phyloP scores from a whole-genome alignment of 2,329 filamentous ascomycete genomes.

The Talaromyces sp. region DNA sequence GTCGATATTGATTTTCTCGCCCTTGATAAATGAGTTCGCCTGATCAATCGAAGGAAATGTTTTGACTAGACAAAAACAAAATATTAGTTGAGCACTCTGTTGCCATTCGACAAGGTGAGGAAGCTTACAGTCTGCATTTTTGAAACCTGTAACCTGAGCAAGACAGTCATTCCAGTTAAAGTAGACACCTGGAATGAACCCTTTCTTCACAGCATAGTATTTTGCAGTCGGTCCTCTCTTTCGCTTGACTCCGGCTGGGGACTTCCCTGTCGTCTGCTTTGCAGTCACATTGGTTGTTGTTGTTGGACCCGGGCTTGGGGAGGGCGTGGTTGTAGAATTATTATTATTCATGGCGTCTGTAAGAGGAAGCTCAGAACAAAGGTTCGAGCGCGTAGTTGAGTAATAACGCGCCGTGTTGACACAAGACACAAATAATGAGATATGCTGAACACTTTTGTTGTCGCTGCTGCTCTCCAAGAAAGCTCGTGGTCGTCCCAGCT shows the following conservation, averaged over 20 bases:
- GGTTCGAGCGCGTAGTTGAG: not conserved
- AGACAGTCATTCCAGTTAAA: constrained; percentile 59
- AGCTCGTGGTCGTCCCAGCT: not conserved
- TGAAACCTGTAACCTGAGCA: constrained; percentile 56
- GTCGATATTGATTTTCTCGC: constrained; percentile 43
- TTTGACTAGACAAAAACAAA: constrained; percentile 56
- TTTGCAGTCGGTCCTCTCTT: constrained; percentile 50
- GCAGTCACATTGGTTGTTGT: constrained; percentile 19
- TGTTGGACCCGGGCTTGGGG: constrained; percentile 28
- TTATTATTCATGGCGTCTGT: not conserved
- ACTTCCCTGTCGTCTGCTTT: constrained; percentile 20
- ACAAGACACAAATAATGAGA: not conserved
- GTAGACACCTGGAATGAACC: constrained; percentile 59
- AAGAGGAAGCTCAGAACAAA: not conserved
- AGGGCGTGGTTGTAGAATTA: constrained; percentile 24
- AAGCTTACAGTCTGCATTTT: constrained; percentile 64
- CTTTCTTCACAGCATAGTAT: constrained; percentile 60
- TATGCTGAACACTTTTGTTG: not conserved
- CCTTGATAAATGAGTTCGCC: constrained; percentile 71
- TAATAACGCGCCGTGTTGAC: not conserved
- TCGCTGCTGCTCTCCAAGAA: not conserved
- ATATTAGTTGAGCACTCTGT: not conserved
- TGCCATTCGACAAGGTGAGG: not conserved
- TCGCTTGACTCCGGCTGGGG: constrained; percentile 48
- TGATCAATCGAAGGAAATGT: constrained; percentile 69